Base-by-base conservation (phyloP, 805 yeast species). In the Myxozyma udenii region DNA sequence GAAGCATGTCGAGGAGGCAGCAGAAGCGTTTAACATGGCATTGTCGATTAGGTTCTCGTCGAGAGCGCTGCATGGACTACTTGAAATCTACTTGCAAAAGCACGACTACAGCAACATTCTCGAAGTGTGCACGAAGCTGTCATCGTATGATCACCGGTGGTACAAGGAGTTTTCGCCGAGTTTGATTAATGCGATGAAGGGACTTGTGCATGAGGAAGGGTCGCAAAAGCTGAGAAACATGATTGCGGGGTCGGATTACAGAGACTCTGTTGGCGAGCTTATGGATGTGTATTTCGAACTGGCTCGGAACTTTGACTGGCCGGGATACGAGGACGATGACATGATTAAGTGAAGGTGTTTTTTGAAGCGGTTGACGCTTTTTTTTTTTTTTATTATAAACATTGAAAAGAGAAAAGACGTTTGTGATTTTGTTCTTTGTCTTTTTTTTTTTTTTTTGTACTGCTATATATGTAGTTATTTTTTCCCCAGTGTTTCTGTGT, bases 71-170 rank as follows among this genome's bases (percentile, higher is more conserved):
- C 77, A 86, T 64, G 85, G 84, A 62, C 71, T 91, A 66, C 72
- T 93, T 55, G 80, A 76, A 50, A 83, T 78, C 65, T 85, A 85
- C 64, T 68, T 66, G 58, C 75, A 68, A 56, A 69, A 66, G 35
- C 61, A 65, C 32, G 57, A 55, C 48, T 48, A 53, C 24, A 78
- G 75, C 45, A 74, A 76, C 57, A 79, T 87, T 11, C 73, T 90
- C 53, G 88, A 84, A 51, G 71, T 84, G 21, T 70, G 82, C 50
- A 87, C 90, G 32, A 85, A 85, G 62, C 72, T 93, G 47, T 72
- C 84, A n/a, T 95, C 93, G n/a, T 95, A 98, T 97, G 85, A 88
- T 65, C 97, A 90, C 68, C 80, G 98, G 65, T 93, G 98, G 98
- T 95, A 91, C 71, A 79, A 83, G 58, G 96, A 91, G 54, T 58